Percentiles rank a stretch among this genome's conserved stretches.
Evolutionary conservation across 345 rosid genomes (phyloP).

Genomic region (Orychophragmus violaceus): DNA sequence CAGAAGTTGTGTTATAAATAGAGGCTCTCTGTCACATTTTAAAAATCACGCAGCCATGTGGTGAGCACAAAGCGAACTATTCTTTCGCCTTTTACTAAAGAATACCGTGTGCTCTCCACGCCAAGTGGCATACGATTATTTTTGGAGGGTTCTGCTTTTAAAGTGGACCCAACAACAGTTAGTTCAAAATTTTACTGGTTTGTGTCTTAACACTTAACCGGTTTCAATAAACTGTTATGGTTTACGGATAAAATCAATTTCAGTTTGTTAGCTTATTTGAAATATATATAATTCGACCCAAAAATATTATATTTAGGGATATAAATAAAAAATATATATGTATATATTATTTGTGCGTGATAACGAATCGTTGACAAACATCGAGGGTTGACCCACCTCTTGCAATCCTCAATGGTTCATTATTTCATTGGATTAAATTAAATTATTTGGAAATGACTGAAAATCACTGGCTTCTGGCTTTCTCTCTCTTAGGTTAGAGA

Average conservation of each 20-base stretch:
- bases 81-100: slow-evolving; percentile 35
- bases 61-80: slow-evolving; percentile 30
- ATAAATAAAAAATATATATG: too few species aligned
- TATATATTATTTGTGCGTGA: too few species aligned
- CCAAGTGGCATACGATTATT: slow-evolving; percentile 27
- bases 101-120: slow-evolving; percentile 25
- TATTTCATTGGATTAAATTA: too few species aligned
- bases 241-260: neutral
- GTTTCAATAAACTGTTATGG: neutral
- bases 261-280: too few species aligned
- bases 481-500: too few species aligned
- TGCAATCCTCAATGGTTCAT: too few species aligned
- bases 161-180: neutral
- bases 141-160: slow-evolving; percentile 20
- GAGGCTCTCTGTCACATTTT: neutral
- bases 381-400: neutral
- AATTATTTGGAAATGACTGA: too few species aligned
- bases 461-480: too few species aligned
- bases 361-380: neutral
- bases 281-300: too few species aligned
- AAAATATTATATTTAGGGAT: too few species aligned
- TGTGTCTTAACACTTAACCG: neutral
- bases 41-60: slow-evolving; percentile 17
- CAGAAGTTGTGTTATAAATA: neutral
- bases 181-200: neutral